phyloP scores from a whole-genome alignment of 2,329 filamentous ascomycete species.

The Cladosporium sp. region DNA sequence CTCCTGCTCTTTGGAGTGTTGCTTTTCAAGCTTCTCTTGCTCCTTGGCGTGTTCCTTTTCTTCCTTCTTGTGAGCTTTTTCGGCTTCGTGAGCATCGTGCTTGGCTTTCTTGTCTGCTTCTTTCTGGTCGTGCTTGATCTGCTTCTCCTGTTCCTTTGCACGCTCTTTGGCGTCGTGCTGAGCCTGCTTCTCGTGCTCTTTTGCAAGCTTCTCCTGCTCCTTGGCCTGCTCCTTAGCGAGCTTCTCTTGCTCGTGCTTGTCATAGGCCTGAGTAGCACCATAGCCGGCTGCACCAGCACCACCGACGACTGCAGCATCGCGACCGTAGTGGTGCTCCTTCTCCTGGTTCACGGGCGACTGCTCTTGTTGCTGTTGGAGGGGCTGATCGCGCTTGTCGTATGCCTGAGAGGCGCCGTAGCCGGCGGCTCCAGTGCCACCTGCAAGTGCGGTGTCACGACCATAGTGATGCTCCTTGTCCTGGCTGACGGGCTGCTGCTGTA shows the following conservation, averaged over 20 bases:
- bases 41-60: slow-evolving; percentile 15
- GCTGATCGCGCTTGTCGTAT: not conserved
- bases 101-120: slow-evolving; percentile 1
- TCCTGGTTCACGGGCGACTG: not conserved
- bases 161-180: slow-evolving; percentile 25
- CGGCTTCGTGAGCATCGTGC: not conserved
- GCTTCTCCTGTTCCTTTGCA: slow-evolving; percentile 15
- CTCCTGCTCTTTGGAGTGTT: slow-evolving; percentile 30
- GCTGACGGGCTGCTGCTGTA: not conserved
- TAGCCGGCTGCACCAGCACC: slow-evolving; percentile 24
- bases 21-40: not conserved
- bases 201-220: slow-evolving; percentile 23
- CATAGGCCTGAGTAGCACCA: not conserved
- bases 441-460: slow-evolving; percentile 30
- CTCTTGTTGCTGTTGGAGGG: not conserved
- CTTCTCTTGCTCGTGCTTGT: slow-evolving; percentile 13
- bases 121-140: slow-evolving; percentile 23
- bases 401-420: slow-evolving; percentile 11
- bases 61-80: slow-evolving; percentile 29
- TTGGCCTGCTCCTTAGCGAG: slow-evolving; percentile 32
- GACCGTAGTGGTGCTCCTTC: slow-evolving; percentile 27
- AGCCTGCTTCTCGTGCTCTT: slow-evolving; percentile 32
- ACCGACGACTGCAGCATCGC: slow-evolving; percentile 29
- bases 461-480: slow-evolving; percentile 24
- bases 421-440: slow-evolving; percentile 28